Conservation (phyloP, 2,329 filamentous ascomycete genomes). For the Neurospora crassa region DNA sequence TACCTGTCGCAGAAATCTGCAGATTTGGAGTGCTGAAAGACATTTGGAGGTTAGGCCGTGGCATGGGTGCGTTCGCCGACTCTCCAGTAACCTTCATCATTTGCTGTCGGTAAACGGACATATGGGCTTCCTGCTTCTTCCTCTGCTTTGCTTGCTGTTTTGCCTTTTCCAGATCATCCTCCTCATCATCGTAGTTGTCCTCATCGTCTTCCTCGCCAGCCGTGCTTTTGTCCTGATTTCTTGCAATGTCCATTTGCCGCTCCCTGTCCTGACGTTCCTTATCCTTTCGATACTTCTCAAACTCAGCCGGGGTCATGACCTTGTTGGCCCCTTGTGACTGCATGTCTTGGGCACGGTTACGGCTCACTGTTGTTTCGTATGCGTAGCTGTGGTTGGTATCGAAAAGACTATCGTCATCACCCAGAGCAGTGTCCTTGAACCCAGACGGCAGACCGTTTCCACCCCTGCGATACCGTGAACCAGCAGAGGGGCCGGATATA, state of each 20-base stretch:
- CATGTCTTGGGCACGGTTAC: slow-evolving; percentile 24
- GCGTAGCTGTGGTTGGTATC: slow-evolving; percentile 34
- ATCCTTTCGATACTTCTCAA: slow-evolving; percentile 70
- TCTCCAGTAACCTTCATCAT: slow-evolving; percentile 96
- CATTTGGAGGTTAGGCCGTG: slow-evolving; percentile 45
- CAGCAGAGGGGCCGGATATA: slow-evolving; percentile 17
- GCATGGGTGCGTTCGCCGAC: slow-evolving; percentile 34
- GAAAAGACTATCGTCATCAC: slow-evolving; percentile 47
- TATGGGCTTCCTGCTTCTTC: slow-evolving; percentile 80
- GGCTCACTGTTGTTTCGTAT: slow-evolving; percentile 26
- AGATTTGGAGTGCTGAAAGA: slow-evolving; percentile 57
- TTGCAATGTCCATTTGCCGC: slow-evolving; percentile 28
- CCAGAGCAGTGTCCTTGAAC: slow-evolving; percentile 20
- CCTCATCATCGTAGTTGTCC: slow-evolving; percentile 60
- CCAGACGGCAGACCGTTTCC: slow-evolving; percentile 26
- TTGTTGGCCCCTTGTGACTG: slow-evolving; percentile 48
- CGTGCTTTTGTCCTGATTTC: slow-evolving; percentile 22
- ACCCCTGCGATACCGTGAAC: slow-evolving; percentile 28
- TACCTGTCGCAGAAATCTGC: slow-evolving; percentile 21
- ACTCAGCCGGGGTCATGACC: slow-evolving; percentile 84
- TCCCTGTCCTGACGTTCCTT: slow-evolving; percentile 43
- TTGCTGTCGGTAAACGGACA: slow-evolving; percentile 82
- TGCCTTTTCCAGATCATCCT: slow-evolving; percentile 70
- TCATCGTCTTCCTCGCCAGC: slow-evolving; percentile 48
- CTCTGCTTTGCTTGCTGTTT: slow-evolving; percentile 66